phyloP scores from a whole-genome alignment of 2,329 filamentous ascomycete genomes.

The Penicillium frequentans region DNA sequence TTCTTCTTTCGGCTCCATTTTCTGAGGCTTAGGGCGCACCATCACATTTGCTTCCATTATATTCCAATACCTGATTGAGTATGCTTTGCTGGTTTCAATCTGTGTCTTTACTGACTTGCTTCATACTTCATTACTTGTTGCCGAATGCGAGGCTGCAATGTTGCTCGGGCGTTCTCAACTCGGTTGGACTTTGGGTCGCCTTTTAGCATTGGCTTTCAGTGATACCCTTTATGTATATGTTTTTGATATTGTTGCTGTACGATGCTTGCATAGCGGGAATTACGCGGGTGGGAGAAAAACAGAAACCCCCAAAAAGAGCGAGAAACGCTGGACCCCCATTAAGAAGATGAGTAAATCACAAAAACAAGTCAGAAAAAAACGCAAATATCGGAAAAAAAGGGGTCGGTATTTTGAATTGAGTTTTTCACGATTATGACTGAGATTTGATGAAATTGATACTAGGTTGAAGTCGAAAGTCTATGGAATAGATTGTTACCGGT shows the following conservation, averaged over 20 bases:
- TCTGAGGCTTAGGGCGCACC: no score
- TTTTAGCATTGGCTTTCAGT: background rate
- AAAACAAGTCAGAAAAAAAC: background rate
- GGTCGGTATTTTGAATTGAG: background rate
- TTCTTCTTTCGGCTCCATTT: background rate
- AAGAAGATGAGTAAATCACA: background rate
- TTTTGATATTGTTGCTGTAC: background rate
- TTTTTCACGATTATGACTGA: background rate
- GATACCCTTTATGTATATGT: background rate
- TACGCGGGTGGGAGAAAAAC: background rate
- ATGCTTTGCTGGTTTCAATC: background rate
- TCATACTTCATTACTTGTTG: background rate
- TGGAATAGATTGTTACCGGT: background rate
- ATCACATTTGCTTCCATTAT: no score
- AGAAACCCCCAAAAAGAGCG: background rate
- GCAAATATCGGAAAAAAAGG: background rate
- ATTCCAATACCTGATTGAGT: no score
- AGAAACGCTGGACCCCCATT: no score
- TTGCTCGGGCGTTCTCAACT: background rate
- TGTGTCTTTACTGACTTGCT: background rate
- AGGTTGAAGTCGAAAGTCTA: background rate
- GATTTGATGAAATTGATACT: background rate
- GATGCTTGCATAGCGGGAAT: background rate
- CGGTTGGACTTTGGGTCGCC: background rate
- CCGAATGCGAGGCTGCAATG: no score